Evolutionary conservation across 1,284 basidiomycete genomes (phyloP), one percentile per base, ranked within the genome.

Genomic region (Sanghuangporus weigelae): DNA sequence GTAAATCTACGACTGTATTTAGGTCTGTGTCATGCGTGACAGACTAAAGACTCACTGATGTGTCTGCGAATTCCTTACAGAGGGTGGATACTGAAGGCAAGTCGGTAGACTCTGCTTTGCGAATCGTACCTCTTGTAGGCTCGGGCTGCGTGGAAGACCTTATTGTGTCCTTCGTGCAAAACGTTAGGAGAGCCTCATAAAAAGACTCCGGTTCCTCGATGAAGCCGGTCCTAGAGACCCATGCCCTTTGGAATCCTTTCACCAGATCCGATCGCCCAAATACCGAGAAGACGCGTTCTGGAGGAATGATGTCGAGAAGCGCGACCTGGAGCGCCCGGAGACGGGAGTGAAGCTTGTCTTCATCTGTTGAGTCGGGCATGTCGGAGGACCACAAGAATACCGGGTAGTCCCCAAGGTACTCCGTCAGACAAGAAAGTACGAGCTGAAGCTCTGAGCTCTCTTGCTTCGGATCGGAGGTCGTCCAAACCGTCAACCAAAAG

Each of bases 401-500:
- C 35, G 83, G 83, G 63, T 82, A 77, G 44, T 80, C 73, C 60
- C 82, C 79, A 46, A 78, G 68, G 12, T 73, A 74, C 67, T 74
- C 78, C 59, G 71, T 73, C 61, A 79, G 74, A 67, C 81, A 84
- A n/a, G 83, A 74, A 56, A 84, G 62, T 48, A 79, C 76, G 51
- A 83, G 68, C 46, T 83, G 79, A 56, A 84, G 75, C 12, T 72
- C 74, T 14, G 76, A 75, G 26, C 68, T 63, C 11, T 64, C 60
- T 26, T 71, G 71, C 12, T 70, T 64, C 19, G 73, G 54, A 16
- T 74, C 69, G 16, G 36, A 6, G 10, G 68, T 68, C 38, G 76
- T 77, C 81, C 80, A 83, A n/a, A 81, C 62, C 7, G 82, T 82
- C 62, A 84, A 68, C 82, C 83, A 84, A 68, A 83, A 77, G 56